Percentiles rank a stretch among this genome's conserved stretches.
These are phyloP conservation scores for Durotheca rogersii DNA, from an alignment of 495 filamentous ascomycete species.

Conservation along the genomic window DNA sequence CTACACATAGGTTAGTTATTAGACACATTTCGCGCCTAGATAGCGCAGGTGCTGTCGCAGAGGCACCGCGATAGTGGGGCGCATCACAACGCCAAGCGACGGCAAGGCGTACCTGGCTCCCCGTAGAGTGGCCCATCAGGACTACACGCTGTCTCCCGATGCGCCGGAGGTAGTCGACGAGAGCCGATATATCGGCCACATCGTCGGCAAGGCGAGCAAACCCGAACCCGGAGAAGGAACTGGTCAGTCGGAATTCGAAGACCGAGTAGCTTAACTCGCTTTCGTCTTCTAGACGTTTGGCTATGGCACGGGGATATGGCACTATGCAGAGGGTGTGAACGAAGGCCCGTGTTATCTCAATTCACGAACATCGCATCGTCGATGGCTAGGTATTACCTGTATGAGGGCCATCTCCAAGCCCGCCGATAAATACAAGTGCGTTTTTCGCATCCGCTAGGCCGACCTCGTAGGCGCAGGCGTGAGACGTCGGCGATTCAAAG, in stretches of 20 bases:
- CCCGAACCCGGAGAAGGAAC: conserved; percentile 73
- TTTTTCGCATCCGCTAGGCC: conserved; percentile 48
- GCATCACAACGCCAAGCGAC: not conserved
- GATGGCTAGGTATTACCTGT: conserved; percentile 40
- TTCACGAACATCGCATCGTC: conserved; percentile 55
- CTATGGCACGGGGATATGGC: conserved; percentile 63
- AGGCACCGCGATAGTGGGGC: no score
- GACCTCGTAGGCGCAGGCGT: conserved; percentile 39
- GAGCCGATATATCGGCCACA: conserved; percentile 67
- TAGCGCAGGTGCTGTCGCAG: not conserved
- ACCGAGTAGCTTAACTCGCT: conserved; percentile 34
- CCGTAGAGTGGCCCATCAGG: conserved; percentile 82
- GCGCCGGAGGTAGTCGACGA: conserved; percentile 67
- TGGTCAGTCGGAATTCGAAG: conserved; percentile 46
- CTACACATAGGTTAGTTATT: conserved; percentile 32
- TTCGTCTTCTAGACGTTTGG: conserved; percentile 60
- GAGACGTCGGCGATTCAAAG: conserved; percentile 32
- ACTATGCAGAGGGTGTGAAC: conserved; percentile 54
- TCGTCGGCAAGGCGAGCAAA: conserved; percentile 66
- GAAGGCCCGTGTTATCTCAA: conserved; percentile 36
- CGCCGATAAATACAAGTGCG: conserved; percentile 79
- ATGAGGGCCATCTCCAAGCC: conserved; percentile 76
- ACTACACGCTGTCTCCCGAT: conserved; percentile 62
- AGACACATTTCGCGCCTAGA: not conserved
- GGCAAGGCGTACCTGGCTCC: conserved; percentile 59